Conservation (phyloP, 495 filamentous ascomycete species). For the Neurospora hispaniola region DNA sequence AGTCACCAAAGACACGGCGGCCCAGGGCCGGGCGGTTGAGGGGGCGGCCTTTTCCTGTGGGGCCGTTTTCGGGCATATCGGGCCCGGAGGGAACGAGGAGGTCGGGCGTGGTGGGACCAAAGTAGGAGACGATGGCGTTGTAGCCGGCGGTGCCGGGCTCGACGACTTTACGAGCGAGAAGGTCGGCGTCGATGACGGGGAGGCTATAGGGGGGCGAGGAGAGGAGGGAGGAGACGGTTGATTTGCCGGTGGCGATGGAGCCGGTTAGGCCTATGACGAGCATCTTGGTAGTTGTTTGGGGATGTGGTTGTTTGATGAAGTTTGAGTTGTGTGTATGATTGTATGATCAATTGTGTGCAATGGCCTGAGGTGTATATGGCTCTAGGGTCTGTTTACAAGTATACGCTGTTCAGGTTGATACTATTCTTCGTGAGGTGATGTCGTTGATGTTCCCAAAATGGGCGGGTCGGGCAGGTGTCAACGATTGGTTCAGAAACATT, state of each 20-base stretch:
- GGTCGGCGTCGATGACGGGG: conserved; percentile 91
- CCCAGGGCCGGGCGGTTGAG: conserved; percentile 83
- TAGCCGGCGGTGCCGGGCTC: conserved; percentile 80
- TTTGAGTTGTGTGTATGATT: background rate
- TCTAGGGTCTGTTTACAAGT: background rate
- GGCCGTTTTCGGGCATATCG: conserved; percentile 31
- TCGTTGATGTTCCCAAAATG: background rate
- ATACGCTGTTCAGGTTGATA: background rate
- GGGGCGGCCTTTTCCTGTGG: conserved; percentile 46
- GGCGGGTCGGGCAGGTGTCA: background rate
- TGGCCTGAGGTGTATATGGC: background rate
- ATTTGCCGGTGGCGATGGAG: conserved; percentile 97
- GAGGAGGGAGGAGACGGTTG: conserved; percentile 81
- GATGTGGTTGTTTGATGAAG: background rate
- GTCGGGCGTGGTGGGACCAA: conserved; percentile 70
- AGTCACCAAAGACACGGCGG: conserved; percentile 69
- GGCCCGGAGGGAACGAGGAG: conserved; percentile 51
- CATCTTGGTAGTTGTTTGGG: conserved; percentile 44
- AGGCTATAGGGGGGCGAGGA: conserved; percentile 68
- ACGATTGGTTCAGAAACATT: background rate
- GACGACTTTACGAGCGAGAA: conserved; percentile 82
- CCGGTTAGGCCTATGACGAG: conserved; percentile 92
- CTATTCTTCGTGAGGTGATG: background rate
- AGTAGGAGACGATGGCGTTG: conserved; percentile 66
- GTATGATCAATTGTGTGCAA: background rate